Evolutionary conservation across 2,329 filamentous ascomycete species (phyloP), one percentile per base, ranked within the genome.

Genomic region (Cercospora zeae-maydis): DNA sequence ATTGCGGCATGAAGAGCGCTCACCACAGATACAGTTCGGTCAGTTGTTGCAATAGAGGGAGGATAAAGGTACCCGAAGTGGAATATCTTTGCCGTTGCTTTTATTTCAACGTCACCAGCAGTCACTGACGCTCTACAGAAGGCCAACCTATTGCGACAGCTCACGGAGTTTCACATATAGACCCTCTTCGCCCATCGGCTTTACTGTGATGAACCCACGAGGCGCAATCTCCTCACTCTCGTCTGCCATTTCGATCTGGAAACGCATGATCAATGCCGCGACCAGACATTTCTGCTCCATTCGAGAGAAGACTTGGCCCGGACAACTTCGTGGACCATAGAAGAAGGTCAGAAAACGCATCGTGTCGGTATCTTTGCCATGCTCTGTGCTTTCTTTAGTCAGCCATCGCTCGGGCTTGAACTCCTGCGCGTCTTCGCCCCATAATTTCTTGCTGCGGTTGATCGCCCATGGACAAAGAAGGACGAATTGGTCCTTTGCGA

Each of bases 341-440:
- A 80, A 67, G 63, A 81, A 82, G 0, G 78, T 80, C 56, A 80
- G 49, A 58, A 77, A 75, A 11, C 72, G 51, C 47, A 62, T 68
- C 14, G 63, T 64, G 16, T 60, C 90, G 87, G 0, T 81, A 73
- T 0, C 92, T 90, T 91, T 91, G 96, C 13, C 36, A 34, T 60
- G 79, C 21, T 42, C 47, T 21, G 14, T 21, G 21, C 11, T 34
- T 14, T 19, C 30, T 19, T 34, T 45, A 6, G 11, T 10, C 1
- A 81, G 76, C 79, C 79, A 81, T 16, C 79, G 73, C 19, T 79
- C 77, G 0, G 79, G 79, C 1, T 70, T 63, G 67, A 80, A 81
- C 0, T 71, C 59, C 19, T 74, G 72, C 1, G 78, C 72, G 30
- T 78, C 71, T 0, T 70, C 52, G 16, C 77, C 78, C 79, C 79